Conservation (phyloP, 345 rosid genomes). For the Microcos paniculata region DNA sequence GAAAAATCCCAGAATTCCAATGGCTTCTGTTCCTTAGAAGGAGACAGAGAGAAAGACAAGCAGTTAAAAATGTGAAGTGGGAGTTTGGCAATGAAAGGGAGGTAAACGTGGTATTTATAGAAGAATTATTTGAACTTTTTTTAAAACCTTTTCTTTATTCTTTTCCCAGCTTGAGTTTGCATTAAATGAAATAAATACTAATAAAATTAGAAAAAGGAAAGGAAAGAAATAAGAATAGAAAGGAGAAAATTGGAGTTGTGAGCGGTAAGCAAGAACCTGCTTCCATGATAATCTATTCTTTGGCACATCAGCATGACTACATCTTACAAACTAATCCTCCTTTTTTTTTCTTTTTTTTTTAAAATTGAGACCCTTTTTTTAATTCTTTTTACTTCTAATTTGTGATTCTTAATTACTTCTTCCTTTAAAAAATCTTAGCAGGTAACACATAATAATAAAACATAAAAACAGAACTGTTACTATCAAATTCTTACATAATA, state of each 20-base stretch:
- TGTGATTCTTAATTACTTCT: no score
- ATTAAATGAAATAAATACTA: neutral
- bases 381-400: no score
- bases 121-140: neutral
- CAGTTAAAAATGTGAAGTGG: neutral
- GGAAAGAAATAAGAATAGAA: no score
- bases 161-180: neutral
- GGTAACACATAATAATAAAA: no score
- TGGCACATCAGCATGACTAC: neutral
- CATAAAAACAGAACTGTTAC: no score
- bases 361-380: no score
- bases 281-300: neutral
- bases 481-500: no score
- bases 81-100: neutral
- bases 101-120: conserved; percentile 17
- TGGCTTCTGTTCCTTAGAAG: neutral
- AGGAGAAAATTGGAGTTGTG: neutral
- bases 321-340: no score
- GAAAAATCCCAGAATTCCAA: neutral
- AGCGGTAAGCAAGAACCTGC: neutral
- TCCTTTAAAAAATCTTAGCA: no score
- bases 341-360: no score
- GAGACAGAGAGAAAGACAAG: neutral
- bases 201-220: no score
- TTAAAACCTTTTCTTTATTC: neutral